phyloP scores from a whole-genome alignment of 352 stramenopile genomes.

The Thalassiosira livingstoniorum region DNA sequence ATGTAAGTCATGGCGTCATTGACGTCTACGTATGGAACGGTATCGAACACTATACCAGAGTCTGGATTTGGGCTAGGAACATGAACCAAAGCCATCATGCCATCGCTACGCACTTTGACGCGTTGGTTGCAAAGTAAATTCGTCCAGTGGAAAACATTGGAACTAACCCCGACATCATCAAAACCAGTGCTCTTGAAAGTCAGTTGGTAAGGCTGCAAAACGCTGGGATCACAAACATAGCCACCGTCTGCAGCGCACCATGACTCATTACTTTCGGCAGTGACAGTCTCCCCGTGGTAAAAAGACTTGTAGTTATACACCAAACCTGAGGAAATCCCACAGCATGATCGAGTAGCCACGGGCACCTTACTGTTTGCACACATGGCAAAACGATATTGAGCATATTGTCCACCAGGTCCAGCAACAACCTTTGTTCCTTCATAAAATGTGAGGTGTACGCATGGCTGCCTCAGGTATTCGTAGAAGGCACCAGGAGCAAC shows the following conservation, averaged over 20 bases:
- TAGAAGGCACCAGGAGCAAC: slow-evolving; percentile 64
- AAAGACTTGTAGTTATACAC: slow-evolving; percentile 35
- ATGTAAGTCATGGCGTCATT: slow-evolving; percentile 61
- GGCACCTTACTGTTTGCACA: slow-evolving; percentile 27
- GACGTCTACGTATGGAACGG: slow-evolving; percentile 54
- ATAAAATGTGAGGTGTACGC: slow-evolving; percentile 63
- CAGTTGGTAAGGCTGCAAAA: too few species aligned
- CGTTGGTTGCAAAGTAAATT: slow-evolving; percentile 40
- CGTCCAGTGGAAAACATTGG: slow-evolving; percentile 66
- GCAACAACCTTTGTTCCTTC: slow-evolving; percentile 64
- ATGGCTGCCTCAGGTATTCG: slow-evolving; percentile 70
- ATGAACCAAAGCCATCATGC: slow-evolving; percentile 62
- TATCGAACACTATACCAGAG: neutral
- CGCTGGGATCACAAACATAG: slow-evolving; percentile 57
- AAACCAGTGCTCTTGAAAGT: too few species aligned
- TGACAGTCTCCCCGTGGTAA: too few species aligned
- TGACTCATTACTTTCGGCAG: too few species aligned
- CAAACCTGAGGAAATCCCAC: slow-evolving; percentile 7
- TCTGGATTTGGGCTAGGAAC: slow-evolving; percentile 37
- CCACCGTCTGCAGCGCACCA: slow-evolving; percentile 47
- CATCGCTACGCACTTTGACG: slow-evolving; percentile 58
- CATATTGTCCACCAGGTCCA: too few species aligned
- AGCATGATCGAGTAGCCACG: slow-evolving; percentile 54
- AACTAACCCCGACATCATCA: slow-evolving; percentile 44
- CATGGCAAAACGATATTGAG: too few species aligned